Evolutionary conservation across 352 stramenopile species (phyloP), one percentile per base, ranked within the genome.

Genomic region (Globisporangium nagaii): DNA sequence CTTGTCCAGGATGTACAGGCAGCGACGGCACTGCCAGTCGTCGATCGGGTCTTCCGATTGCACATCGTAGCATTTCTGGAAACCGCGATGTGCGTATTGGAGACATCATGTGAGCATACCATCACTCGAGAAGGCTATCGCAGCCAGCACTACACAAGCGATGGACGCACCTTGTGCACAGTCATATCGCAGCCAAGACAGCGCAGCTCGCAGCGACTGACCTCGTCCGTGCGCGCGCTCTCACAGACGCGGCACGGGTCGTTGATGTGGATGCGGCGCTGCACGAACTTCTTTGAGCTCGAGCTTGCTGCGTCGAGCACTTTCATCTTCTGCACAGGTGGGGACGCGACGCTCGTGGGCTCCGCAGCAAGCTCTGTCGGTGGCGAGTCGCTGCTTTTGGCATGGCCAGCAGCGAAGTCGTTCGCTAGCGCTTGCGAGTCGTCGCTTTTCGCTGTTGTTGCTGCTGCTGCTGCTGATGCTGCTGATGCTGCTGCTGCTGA

Each of bases 191-290:
- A 88, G n/a, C 59, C 68, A 19, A 65, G 56, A 34, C 79, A 90
- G 53, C 79, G 78, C 55, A 84, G 50, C 49, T 87, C 76, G 28
- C 79, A 90, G 11, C 79, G 65, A 49, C 60, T 66, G 11, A 54
- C 59, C 13, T 70, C 68, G n/a, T 85, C 73, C 5, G 70, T 71
- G 41, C 73, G 84, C 51, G 68, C 71, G 36, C 50, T 69, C 20
- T 80, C 73, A 34, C 77, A 90, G 11, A 88, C 79, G 30, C 75
- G 79, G 47, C 79, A 90, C 39, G 75, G 61, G 54, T 88, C 75
- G 20, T 69, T 84, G 53, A 88, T 70, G 50, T 83, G 66, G 40
- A 90, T 90, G 19, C 79, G 75, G 24, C 79, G 76, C 69, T 90
- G 79, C 31, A 83, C 65, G n/a, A 90, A 70, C 41, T 79, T 80